A percentile compares a stretch with the other conserved stretches of the same genome.
Evolutionary conservation across 352 stramenopile genomes (phyloP).

Genomic region (Thalassiosira oceanica): DNA sequence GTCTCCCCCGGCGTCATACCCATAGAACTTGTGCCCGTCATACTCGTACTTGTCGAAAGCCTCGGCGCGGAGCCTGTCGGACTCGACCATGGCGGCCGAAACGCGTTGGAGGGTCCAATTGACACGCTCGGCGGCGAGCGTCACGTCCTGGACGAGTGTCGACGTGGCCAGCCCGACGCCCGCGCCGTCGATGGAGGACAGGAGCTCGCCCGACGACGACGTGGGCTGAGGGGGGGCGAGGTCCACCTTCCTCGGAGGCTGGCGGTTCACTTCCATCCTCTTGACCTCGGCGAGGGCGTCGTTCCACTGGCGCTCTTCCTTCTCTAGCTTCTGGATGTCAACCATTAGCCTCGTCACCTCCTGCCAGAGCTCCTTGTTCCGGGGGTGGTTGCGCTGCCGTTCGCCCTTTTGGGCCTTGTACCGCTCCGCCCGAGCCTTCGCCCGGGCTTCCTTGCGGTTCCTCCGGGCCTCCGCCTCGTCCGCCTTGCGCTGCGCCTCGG

Average conservation of each 20-base stretch:
- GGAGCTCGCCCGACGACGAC: background rate
- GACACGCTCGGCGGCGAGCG: conserved; percentile 42
- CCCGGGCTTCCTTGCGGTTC: conserved; percentile 29
- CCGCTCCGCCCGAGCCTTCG: conserved; percentile 17
- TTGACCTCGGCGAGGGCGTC: conserved; percentile 31
- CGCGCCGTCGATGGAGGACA: background rate
- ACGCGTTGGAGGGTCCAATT: conserved; percentile 45
- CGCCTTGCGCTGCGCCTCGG: conserved; percentile 18
- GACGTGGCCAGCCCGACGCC: conserved; percentile 13
- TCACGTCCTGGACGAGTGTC: conserved; percentile 40
- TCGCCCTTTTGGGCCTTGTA: conserved; percentile 36
- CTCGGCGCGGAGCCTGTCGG: conserved; percentile 43
- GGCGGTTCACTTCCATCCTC: conserved; percentile 29
- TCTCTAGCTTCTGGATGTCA: conserved; percentile 52
- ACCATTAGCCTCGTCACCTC: conserved; percentile 41
- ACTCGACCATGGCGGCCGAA: conserved; percentile 47
- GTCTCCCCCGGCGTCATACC: conserved; percentile 35
- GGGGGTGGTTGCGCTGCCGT: conserved; percentile 33
- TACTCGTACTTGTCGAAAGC: conserved; percentile 48
- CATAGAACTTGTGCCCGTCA: conserved; percentile 53
- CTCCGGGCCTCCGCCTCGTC: conserved; percentile 16
- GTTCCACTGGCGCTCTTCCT: conserved; percentile 49
- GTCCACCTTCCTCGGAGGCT: conserved; percentile 33
- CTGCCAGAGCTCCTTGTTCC: conserved; percentile 53
- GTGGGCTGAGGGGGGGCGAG: no score